Conservation (phyloP, 2,329 filamentous ascomycete genomes). For the Dactylellina cionopaga region DNA sequence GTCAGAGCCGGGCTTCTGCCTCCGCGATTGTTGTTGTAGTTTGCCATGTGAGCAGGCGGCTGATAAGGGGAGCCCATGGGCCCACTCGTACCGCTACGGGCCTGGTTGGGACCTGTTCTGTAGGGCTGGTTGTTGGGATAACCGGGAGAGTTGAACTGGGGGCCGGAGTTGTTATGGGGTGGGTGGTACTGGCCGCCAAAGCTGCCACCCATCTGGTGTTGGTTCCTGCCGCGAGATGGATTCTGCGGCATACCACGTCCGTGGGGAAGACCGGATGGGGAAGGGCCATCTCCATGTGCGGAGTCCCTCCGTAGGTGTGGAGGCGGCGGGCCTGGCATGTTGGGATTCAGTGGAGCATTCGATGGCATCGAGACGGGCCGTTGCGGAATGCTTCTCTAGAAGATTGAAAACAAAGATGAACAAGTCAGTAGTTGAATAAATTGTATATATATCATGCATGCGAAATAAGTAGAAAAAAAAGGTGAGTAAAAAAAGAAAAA, state of each 20-base stretch:
- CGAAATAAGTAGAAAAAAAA: constrained; percentile 54
- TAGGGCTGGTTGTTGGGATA: constrained; percentile 58
- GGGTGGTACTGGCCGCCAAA: constrained; percentile 61
- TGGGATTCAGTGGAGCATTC: constrained; percentile 69
- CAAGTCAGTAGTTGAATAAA: background rate
- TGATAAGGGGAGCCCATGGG: constrained; percentile 49
- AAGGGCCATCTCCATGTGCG: constrained; percentile 78
- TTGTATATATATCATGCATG: background rate
- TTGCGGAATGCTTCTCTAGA: constrained; percentile 65
- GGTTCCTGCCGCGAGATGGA: constrained; percentile 62
- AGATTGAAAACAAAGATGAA: constrained; percentile 39
- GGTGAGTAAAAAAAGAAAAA: constrained; percentile 56
- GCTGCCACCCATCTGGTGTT: constrained; percentile 66
- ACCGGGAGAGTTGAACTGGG: constrained; percentile 42
- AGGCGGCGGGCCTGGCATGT: constrained; percentile 64
- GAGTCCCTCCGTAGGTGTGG: constrained; percentile 84
- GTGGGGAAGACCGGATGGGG: constrained; percentile 63
- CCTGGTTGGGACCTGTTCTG: constrained; percentile 62
- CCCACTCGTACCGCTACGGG: constrained; percentile 54
- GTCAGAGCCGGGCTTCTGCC: constrained; percentile 67
- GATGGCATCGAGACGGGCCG: constrained; percentile 72
- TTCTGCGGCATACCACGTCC: constrained; percentile 61
- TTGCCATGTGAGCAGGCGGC: constrained; percentile 42
- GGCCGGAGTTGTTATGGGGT: constrained; percentile 52
- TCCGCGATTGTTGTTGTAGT: constrained; percentile 34